Base-by-base conservation (phyloP, 139 green algal species). In the Desmodesmus armatus region DNA sequence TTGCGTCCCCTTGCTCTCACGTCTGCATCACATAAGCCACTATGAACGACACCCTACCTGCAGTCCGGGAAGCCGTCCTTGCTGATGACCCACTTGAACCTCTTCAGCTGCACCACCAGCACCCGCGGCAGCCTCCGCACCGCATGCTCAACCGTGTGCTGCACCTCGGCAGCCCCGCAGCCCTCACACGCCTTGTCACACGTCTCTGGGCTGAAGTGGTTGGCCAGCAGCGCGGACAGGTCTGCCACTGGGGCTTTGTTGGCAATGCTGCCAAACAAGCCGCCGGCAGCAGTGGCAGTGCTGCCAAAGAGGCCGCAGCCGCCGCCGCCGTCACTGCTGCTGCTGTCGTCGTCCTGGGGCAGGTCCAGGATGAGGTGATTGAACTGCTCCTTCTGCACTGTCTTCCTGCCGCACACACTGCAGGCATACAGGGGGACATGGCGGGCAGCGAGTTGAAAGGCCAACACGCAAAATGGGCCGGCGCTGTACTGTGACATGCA, bases 71-170 rank as follows among this genome's bases (percentile, higher is more conserved):
- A 62, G 5, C 25, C 43, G 3, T 35, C 67, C 23, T 49, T 17
- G 41, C 80, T n/a, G 19, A 77, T 49, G 49, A 69, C 11, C 67
- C 86, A 84, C 55, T 87, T 63, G 87, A 96, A 96, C 43, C 93
- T 88, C 84, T 96, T 96, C 40, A 96, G 71, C 88, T 96, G 93
- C 66, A 96, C 87, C n/a, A 87, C 91, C 78, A 96, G 83, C 39
- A 95, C 83, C 0, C 88, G 87, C 3, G 93, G 93, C 82, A 95
- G 87, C 77, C 92, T 87, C 40, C 63, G 80, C 23, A 96, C 41
- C 44, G 63, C 41, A 83, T 93, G 90, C 5, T 70, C 69, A 53
- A 93, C 65, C 6, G 15, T 80, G 85, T 96, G 90, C 35, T 65
- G 33, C 19, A 78, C 44, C 29, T 58, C 72, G 49, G 53, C 65